Base-by-base conservation (phyloP, 208 protist species). In the Trypanosoma boissoni region DNA sequence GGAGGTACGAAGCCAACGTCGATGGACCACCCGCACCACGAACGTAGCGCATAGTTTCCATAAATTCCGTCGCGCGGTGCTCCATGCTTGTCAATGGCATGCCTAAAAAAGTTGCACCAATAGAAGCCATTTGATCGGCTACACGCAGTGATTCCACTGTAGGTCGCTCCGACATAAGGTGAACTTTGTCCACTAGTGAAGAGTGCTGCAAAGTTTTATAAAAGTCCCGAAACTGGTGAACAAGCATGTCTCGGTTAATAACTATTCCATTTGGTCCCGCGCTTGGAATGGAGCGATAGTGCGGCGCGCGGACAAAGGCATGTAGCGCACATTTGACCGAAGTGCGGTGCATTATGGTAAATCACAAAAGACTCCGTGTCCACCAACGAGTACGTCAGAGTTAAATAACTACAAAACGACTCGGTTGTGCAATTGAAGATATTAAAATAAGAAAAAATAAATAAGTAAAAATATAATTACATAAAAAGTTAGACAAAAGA, bases 221-320 rank as follows among this genome's bases (percentile, higher is more conserved):
- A 49, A 94, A 92, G 65, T 94, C 90, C 24, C 90, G 79, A 49
- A 96, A 96, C 53, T 96, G 90, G 39, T 82, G 77, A 48, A 82
- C 76, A 28, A 96, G 83, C 64, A 94, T 80, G 46, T 94, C 90
- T 48, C 90, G 86, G 61, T 91, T 96, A 26, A 96, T 59, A 29
- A 94, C 83, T 64, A 91, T 82, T 39, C 90, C 90, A 57, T 88
- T 87, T 39, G 77, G 78, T 44, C 83, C 82, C n/a, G 90, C 73
- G 28, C 68, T 81, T 10, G 90, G 90, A 46, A 96, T 74, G 43
- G 70, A 85, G 45, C 82, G 81, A 56, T 89, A 90, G 54, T 92
- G 76, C 4, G 90, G 90, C 21, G 84, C 77, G 2, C 90, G 84
- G 71, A 94, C 82, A 75, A 94, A 96, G 44, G 87, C 90, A 59